Percentiles rank a stretch among this genome's conserved stretches.
Evolutionary conservation across 2,329 filamentous ascomycete species (phyloP).

Genomic region (Sporothrix protearum): DNA sequence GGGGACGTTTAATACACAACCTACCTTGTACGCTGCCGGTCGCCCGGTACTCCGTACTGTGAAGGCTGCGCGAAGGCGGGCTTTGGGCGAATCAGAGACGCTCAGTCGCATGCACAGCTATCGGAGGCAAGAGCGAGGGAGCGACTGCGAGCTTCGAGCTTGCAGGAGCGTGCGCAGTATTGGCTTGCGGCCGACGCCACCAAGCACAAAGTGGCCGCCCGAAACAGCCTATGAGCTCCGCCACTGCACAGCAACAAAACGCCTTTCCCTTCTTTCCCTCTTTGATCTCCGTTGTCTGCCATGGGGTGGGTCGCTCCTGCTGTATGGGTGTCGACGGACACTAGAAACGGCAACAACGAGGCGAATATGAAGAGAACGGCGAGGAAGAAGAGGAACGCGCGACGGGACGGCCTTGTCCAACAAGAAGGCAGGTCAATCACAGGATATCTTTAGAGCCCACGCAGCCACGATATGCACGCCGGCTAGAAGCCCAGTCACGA

Average conservation of each 20-base stretch:
- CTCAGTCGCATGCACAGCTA: constrained; percentile 1
- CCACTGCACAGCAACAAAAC: constrained; percentile 16
- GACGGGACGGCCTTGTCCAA: background rate
- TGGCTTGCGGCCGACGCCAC: constrained; percentile 2
- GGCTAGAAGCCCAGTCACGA: background rate
- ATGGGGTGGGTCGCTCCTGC: background rate
- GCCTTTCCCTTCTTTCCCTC: background rate
- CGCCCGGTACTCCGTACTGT: background rate
- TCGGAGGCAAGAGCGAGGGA: background rate
- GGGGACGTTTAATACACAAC: too few relatives aligned
- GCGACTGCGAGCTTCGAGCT: background rate
- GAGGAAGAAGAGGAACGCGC: constrained; percentile 11
- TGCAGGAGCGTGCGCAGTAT: background rate
- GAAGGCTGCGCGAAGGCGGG: background rate
- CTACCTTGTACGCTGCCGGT: background rate
- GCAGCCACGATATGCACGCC: background rate
- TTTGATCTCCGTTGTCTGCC: background rate
- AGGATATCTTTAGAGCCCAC: background rate
- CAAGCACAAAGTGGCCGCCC: background rate
- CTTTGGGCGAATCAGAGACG: constrained; percentile 11
- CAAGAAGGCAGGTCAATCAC: constrained; percentile 12
- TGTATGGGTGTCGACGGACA: background rate
- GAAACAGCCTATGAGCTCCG: constrained; percentile 18
- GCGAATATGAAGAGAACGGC: constrained; percentile 8
- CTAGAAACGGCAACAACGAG: constrained; percentile 5